phyloP scores from a whole-genome alignment of 345 rosid species.

The Carallia pectinifolia region DNA sequence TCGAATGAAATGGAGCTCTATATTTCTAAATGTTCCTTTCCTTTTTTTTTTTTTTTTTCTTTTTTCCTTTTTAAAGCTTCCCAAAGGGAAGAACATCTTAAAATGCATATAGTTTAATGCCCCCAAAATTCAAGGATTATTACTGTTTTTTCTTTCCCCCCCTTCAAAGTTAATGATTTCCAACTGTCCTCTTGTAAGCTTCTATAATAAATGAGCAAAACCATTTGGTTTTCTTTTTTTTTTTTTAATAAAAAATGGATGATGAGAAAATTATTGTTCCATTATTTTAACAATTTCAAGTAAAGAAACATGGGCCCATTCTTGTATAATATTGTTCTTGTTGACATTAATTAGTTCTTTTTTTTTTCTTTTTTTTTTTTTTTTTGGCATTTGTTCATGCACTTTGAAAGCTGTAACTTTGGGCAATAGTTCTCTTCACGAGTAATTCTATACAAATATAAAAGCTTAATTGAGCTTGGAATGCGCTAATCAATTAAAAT shows the following conservation, averaged over 20 bases:
- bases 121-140: conserved; percentile 5
- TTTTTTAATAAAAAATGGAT: too few relatives aligned
- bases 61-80: conserved; percentile 21
- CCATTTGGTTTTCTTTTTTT: too few relatives aligned
- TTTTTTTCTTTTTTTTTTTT: too few relatives aligned
- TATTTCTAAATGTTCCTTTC: conserved; percentile 1
- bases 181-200: background rate
- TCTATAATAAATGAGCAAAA: background rate
- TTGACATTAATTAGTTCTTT: too few relatives aligned
- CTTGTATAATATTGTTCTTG: too few relatives aligned
- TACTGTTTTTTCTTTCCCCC: background rate
- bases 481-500: too few relatives aligned
- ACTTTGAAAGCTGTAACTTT: background rate
- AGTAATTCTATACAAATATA: background rate
- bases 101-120: conserved; percentile 9
- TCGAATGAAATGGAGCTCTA: conserved; percentile 5
- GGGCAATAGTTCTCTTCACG: background rate
- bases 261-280: too few relatives aligned
- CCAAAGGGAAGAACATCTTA: conserved; percentile 45
- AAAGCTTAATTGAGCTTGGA: too few relatives aligned
- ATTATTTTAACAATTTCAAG: too few relatives aligned
- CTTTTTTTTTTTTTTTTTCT: conserved; percentile 7
- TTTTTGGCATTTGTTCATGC: too few relatives aligned
- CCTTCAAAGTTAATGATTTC: background rate
- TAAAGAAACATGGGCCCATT: too few relatives aligned